phyloP scores from a whole-genome alignment of 2,329 filamentous ascomycete genomes.

The Fusarium redolens region DNA sequence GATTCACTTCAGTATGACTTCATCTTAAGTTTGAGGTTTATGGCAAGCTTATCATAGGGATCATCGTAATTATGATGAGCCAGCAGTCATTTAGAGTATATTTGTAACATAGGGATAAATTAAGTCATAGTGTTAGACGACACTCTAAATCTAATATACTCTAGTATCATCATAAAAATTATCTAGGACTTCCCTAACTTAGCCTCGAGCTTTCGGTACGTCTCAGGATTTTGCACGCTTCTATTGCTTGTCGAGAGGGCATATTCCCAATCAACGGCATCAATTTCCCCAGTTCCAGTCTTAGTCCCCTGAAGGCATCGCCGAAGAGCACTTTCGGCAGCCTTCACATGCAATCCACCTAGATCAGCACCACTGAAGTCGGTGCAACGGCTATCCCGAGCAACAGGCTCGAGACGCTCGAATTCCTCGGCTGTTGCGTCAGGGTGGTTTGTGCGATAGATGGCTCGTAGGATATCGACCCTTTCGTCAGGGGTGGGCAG shows the following conservation, averaged over 20 bases:
- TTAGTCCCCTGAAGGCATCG: conserved; percentile 49
- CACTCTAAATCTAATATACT: neutral
- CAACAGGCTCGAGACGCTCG: conserved; percentile 71
- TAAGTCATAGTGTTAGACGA: neutral
- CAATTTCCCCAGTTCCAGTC: conserved; percentile 38
- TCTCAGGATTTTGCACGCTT: conserved; percentile 61
- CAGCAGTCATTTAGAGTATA: neutral
- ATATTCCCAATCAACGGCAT: conserved; percentile 62
- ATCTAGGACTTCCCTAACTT: conserved; percentile 28
- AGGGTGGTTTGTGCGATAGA: conserved; percentile 61
- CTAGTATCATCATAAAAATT: neutral
- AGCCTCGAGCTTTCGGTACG: conserved; percentile 53
- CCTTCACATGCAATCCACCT: conserved; percentile 59
- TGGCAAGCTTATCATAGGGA: neutral
- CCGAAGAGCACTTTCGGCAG: conserved; percentile 61
- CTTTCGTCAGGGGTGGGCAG: conserved; percentile 82
- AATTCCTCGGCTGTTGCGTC: conserved; percentile 57
- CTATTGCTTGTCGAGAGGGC: conserved; percentile 61
- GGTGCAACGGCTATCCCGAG: conserved; percentile 73
- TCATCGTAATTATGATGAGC: neutral
- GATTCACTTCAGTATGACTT: too few relatives aligned
- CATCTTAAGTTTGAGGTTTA: too few relatives aligned
- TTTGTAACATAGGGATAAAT: neutral
- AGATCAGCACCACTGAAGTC: conserved; percentile 81
- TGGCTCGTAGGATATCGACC: conserved; percentile 84